These are phyloP conservation scores for Chaetomidium leptoderma DNA, from an alignment of 495 filamentous ascomycete species.

Conservation along the genomic window DNA sequence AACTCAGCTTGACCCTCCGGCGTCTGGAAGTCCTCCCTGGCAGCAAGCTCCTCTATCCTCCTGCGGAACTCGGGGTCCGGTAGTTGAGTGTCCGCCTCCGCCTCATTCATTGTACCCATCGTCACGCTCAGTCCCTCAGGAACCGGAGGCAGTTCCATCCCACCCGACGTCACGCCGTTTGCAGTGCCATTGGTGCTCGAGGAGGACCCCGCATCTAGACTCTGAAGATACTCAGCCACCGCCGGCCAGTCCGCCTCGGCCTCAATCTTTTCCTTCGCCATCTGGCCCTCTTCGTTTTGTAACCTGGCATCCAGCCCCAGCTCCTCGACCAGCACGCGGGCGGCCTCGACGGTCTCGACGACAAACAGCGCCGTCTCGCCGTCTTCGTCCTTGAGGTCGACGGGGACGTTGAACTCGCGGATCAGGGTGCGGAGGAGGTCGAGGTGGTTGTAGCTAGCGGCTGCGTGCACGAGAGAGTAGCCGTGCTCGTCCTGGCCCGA, in stretches of 20 bases:
- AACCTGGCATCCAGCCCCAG: slow-evolving; percentile 62
- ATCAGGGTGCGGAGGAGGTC: slow-evolving; percentile 74
- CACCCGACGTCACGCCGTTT: background rate
- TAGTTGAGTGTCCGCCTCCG: slow-evolving; percentile 51
- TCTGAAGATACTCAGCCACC: slow-evolving; percentile 62
- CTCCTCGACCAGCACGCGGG: slow-evolving; percentile 74
- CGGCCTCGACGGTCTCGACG: slow-evolving; percentile 69
- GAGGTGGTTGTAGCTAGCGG: slow-evolving; percentile 82
- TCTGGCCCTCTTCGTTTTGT: slow-evolving; percentile 61
- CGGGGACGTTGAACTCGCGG: slow-evolving; percentile 68
- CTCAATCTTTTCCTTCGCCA: slow-evolving; percentile 66
- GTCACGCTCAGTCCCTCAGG: slow-evolving; percentile 66
- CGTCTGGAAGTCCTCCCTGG: slow-evolving; percentile 65
- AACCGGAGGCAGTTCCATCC: slow-evolving; percentile 43
- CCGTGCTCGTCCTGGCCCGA: slow-evolving; percentile 72
- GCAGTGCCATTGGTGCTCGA: slow-evolving; percentile 29
- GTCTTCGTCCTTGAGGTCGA: slow-evolving; percentile 81
- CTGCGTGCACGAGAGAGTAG: slow-evolving; percentile 90
- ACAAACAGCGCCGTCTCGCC: slow-evolving; percentile 88
- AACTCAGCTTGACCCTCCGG: slow-evolving; percentile 66
- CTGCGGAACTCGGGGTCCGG: slow-evolving; percentile 67
- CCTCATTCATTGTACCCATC: slow-evolving; percentile 61
- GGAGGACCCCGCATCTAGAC: slow-evolving; percentile 34
- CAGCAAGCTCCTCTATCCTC: slow-evolving; percentile 72
- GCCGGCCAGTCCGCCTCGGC: slow-evolving; percentile 64